These are phyloP conservation scores for Didymellaceae sp. DNA, from an alignment of 2,329 filamentous ascomycete genomes.

Conservation along the genomic window DNA sequence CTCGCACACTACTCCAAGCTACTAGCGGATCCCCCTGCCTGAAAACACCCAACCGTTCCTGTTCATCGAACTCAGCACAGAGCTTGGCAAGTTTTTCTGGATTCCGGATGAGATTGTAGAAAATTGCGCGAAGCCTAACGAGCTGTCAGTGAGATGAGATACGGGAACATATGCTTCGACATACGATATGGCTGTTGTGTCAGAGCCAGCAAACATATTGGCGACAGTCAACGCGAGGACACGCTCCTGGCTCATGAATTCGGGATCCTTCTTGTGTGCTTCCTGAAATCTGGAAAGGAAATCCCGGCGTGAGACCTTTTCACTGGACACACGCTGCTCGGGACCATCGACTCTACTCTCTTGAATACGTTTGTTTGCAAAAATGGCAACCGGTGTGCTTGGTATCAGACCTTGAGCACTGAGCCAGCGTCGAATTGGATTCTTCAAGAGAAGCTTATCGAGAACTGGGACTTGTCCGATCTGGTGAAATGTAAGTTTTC, in stretches of 20 bases:
- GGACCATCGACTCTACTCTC: background rate
- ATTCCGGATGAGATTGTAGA: slow-evolving; percentile 47
- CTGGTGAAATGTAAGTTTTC: background rate
- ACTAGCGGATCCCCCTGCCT: slow-evolving; percentile 1
- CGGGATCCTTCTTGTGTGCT: slow-evolving; percentile 19
- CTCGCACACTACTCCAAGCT: slow-evolving; percentile 11
- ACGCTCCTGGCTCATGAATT: slow-evolving; percentile 19
- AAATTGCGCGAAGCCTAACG: slow-evolving; percentile 39
- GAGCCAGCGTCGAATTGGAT: slow-evolving; percentile 18
- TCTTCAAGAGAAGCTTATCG: slow-evolving; percentile 20
- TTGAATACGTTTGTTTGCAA: slow-evolving; percentile 15
- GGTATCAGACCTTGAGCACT: slow-evolving; percentile 9
- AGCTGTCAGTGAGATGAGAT: background rate
- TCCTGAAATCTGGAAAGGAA: slow-evolving; percentile 23
- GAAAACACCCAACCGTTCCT: slow-evolving; percentile 12
- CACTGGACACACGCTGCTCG: background rate
- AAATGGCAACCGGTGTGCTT: slow-evolving; percentile 18
- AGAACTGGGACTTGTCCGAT: slow-evolving; percentile 20
- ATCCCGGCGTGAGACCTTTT: slow-evolving; percentile 1
- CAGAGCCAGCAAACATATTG: slow-evolving; percentile 27
- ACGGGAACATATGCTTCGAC: background rate
- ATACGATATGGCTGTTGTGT: slow-evolving; percentile 46
- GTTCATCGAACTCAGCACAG: slow-evolving; percentile 22
- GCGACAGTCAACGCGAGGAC: slow-evolving; percentile 24
- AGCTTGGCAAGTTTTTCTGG: slow-evolving; percentile 27